Evolutionary conservation across 495 filamentous ascomycete species (phyloP), one percentile per base, ranked within the genome.

Genomic region (Podospora australis): DNA sequence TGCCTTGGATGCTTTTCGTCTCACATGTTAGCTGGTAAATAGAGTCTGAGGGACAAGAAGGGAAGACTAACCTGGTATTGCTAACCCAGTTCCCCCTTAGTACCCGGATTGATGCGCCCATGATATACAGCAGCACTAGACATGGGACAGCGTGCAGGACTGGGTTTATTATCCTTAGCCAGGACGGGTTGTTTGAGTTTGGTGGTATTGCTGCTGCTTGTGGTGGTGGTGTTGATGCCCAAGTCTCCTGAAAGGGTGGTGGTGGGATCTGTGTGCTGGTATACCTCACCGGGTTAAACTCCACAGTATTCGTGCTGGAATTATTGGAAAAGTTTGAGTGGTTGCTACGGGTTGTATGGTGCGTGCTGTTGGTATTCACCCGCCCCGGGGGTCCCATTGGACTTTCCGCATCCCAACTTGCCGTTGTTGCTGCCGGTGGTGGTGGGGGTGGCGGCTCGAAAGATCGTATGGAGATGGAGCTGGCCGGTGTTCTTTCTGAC

Each of bases 401-500:
- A n/a, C n/a, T n/a, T n/a, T n/a, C n/a, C n/a, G n/a, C n/a, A n/a
- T n/a, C n/a, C n/a, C n/a, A n/a, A n/a, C n/a, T n/a, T 36, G 32
- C 32, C 13, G 32, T 36, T 2, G 32, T 36, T 36, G 32, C n/a
- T 3, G 32, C 14, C 4, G 32, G 19, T 8, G 19, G 32, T 2
- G 32, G 32, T 17, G 14, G 32, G 5, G 32, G 32, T 17, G 4
- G 32, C 2, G 32, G 32, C 5, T 36, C 32, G 32, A 55, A 34
- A 4, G 53, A 51, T 7, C 19, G 39, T n/a, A 51, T 45, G 8
- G 53, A 55, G 22, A 57, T 14, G 3, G 58, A 60, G 14, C 43
- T 50, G 0, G 49, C 52, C 2, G 60, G 63, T n/a, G 58, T 60
- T 34, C 48, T 45, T n/a, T 60, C 57, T 8, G 54, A 35, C 50